Conservation (phyloP, 768 basidiomycete genomes). For the Pleurotus tuber-regium region DNA sequence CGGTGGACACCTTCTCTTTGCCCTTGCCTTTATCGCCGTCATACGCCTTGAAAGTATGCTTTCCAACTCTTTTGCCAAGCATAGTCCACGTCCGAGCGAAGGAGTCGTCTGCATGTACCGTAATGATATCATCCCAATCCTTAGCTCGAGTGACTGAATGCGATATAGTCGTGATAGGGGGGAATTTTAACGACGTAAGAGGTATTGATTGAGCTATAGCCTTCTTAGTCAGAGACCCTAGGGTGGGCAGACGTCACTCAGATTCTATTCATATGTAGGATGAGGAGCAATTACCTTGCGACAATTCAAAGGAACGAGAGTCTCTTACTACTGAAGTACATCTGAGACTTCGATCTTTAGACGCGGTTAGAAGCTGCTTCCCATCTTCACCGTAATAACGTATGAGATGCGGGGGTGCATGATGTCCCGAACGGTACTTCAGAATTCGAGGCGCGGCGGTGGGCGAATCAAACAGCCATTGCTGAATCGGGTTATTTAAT, state of each 20-base stretch:
- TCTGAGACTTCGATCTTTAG: conserved; percentile 83
- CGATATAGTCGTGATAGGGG: conserved; percentile 74
- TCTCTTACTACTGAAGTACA: conserved; percentile 94
- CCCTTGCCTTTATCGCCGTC: conserved; percentile 47
- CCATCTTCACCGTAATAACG: conserved; percentile 98
- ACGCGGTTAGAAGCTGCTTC: conserved; percentile 88
- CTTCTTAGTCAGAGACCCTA: conserved; percentile 83
- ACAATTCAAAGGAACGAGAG: conserved; percentile 91
- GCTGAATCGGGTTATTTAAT: conserved; percentile 44
- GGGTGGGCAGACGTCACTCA: too few relatives aligned
- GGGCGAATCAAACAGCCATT: conserved; percentile 97
- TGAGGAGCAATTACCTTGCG: conserved; percentile 61
- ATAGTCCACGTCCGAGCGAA: conserved; percentile 89
- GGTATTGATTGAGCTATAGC: conserved; percentile 77
- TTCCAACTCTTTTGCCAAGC: conserved; percentile 76
- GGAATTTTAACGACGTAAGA: conserved; percentile 79
- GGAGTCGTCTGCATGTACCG: conserved; percentile 82
- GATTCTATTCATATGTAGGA: not conserved
- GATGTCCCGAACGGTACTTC: conserved; percentile 92
- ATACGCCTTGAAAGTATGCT: conserved; percentile 64
- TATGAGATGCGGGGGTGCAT: conserved; percentile 86
- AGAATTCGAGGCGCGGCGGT: conserved; percentile 81
- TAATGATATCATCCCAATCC: conserved; percentile 97
- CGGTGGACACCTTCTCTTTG: conserved; percentile 41
- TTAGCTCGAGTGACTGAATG: conserved; percentile 80